phyloP scores from a whole-genome alignment of 2,329 filamentous ascomycete species.

The Fusarium udum region DNA sequence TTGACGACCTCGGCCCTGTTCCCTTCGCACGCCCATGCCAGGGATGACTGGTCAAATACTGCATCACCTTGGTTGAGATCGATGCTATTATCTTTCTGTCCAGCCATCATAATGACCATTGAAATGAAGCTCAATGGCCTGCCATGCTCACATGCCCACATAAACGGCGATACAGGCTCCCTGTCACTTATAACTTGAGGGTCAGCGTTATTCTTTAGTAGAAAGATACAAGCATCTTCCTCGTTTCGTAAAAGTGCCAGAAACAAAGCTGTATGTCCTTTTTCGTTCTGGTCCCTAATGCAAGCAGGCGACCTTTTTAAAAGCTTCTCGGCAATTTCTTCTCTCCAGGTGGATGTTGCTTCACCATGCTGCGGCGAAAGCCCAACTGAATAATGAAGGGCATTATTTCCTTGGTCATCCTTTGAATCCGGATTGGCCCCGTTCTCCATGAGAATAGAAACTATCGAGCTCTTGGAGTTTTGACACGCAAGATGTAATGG shows the following conservation, averaged over 20 bases:
- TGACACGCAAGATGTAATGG: neutral
- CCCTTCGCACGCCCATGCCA: neutral
- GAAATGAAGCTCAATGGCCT: neutral
- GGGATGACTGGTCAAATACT: neutral
- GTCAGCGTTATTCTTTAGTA: neutral
- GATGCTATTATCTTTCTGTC: neutral
- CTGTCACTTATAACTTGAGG: neutral
- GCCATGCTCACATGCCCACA: neutral
- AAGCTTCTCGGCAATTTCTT: neutral
- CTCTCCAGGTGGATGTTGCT: neutral
- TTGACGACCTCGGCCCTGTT: neutral
- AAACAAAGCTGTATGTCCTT: neutral
- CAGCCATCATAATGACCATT: neutral
- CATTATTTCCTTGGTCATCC: neutral
- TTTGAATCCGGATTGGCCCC: neutral
- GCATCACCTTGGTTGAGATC: neutral
- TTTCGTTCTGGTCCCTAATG: too few relatives aligned
- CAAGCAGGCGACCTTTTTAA: neutral
- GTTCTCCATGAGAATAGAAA: neutral
- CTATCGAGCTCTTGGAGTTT: neutral
- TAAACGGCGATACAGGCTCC: neutral
- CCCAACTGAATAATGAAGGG: neutral
- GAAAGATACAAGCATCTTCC: neutral
- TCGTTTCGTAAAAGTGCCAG: neutral
- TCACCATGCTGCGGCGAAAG: neutral